Evolutionary conservation across 805 yeast species (phyloP).

Genomic region (Kuraishia ogatae): DNA sequence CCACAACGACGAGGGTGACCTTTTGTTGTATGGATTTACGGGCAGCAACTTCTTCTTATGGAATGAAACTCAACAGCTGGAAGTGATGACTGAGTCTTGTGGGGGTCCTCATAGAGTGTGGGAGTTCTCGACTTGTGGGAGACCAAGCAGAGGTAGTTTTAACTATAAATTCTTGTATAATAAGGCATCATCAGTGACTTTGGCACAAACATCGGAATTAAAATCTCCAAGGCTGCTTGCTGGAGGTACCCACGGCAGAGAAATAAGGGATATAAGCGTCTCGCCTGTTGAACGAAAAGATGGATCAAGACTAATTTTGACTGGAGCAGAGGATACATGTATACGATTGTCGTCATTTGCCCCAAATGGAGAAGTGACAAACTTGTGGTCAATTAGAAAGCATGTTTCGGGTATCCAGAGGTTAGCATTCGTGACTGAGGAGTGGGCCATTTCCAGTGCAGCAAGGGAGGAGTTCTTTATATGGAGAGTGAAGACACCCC

Average conservation of each 20-base stretch:
- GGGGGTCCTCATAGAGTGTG: conserved; percentile 92
- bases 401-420: conserved; percentile 89
- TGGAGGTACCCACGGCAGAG: conserved; percentile 86
- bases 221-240: conserved; percentile 19
- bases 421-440: conserved; percentile 47
- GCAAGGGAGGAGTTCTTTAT: conserved; percentile 84
- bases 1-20: conserved; percentile 29
- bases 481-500: conserved; percentile 52
- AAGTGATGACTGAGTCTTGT: conserved; percentile 61
- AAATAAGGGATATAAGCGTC: conserved; percentile 68
- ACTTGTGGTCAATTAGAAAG: conserved; percentile 56
- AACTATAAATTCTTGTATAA: conserved; percentile 46
- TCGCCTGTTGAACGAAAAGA: conserved; percentile 23
- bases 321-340: conserved; percentile 88
- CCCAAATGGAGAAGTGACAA: conserved; percentile 32
- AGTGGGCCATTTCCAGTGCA: conserved; percentile 45
- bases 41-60: conserved; percentile 71
- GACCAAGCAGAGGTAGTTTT: conserved; percentile 4
- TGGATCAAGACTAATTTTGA: conserved; percentile 39
- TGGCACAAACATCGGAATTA: no score
- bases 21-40: conserved; percentile 72
- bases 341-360: conserved; percentile 44
- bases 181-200: conserved; percentile 40
- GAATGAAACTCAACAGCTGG: conserved; percentile 73
- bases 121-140: conserved; percentile 19